Evolutionary conservation across 208 protist genomes (phyloP).

Genomic region (Porcisia deanei): DNA sequence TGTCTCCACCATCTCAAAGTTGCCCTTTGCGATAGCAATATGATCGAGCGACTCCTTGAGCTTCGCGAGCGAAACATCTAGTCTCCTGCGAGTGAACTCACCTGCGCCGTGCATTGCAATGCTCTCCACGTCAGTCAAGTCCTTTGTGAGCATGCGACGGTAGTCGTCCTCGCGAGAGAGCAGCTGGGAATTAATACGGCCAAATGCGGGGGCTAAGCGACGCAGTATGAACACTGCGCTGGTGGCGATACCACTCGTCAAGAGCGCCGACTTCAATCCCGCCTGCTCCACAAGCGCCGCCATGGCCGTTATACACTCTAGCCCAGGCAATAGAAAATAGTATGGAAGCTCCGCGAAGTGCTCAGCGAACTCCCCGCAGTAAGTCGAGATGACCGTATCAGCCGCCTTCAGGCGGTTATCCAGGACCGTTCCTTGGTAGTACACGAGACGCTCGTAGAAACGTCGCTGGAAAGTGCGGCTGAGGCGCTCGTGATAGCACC

Average conservation of each 20-base stretch:
- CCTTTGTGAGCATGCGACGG: constrained; percentile 73
- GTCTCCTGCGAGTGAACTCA: constrained; percentile 50
- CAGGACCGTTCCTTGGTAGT: constrained; percentile 80
- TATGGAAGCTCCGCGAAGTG: constrained; percentile 91
- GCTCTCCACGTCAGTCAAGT: constrained; percentile 76
- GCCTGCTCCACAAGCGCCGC: constrained; percentile 65
- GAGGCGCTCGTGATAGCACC: constrained; percentile 79
- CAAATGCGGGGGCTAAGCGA: constrained; percentile 65
- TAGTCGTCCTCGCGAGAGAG: constrained; percentile 78
- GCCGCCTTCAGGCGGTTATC: constrained; percentile 74
- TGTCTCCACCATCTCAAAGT: constrained; percentile 76
- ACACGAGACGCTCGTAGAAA: constrained; percentile 79
- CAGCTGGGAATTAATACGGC: constrained; percentile 71
- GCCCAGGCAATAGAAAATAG: constrained; percentile 79
- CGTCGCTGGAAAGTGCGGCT: constrained; percentile 74
- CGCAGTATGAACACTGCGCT: constrained; percentile 62
- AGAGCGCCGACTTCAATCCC: constrained; percentile 38
- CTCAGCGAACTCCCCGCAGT: constrained; percentile 89
- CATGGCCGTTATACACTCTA: constrained; percentile 65
- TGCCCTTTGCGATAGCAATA: constrained; percentile 76
- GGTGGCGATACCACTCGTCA: constrained; percentile 55
- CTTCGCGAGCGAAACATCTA: constrained; percentile 57
- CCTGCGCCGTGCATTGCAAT: constrained; percentile 83
- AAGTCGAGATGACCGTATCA: constrained; percentile 82
- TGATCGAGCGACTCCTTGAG: constrained; percentile 75